Base-by-base conservation (phyloP, 352 stramenopile species). In the Phytophthora pini region DNA sequence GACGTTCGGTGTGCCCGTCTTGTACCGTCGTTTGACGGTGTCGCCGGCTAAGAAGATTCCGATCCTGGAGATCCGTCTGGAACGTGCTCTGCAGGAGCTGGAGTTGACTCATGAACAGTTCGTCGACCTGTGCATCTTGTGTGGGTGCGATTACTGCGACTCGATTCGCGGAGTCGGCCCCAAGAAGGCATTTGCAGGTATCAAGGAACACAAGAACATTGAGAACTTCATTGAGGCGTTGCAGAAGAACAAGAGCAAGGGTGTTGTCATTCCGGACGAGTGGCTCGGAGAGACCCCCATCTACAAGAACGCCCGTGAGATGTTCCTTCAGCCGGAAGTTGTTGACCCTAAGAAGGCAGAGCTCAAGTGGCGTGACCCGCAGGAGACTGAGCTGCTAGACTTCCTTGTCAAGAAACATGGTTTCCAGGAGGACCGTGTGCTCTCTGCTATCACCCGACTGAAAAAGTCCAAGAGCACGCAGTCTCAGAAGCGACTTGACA, bases 111-210 rank as follows among this genome's bases (percentile, higher is more conserved):
- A 98, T 48, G 95, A 88, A 20, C 84, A 95, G 76, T 99, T 99
- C 74, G 95, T 99, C 11, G 98, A 99, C 79, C 77, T 99, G 51
- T 99, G 97, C 68, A 99, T 99, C 63, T 82, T 99, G 17, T 99
- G 96, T 49, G 98, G 98, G 52, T 99, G 98, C 74, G 98, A 99
- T 83, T 99, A 99, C 76, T 99, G 95, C 61, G 97, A 98, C 50
- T 98, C 87, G 26, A 99, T 99, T 76, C 89, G 90, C 20, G 97
- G 97, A 36, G 95, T 99, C 34, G 98, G 98, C 10, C 98, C 98
- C 0, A 99, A 99, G 80, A 99, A 98, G 61, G 97, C 98, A 3
- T 86, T 98, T 22, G 97, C 97, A 43, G 89, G 98, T 17, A 99
- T 99, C 57, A 92, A 96, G 51, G 94, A 99, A 61, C 90, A 99